Percentiles rank a stretch among this genome's conserved stretches.
Conservation (phyloP, 1,139 yeast species). For the Blastobotrys arbuscula region DNA sequence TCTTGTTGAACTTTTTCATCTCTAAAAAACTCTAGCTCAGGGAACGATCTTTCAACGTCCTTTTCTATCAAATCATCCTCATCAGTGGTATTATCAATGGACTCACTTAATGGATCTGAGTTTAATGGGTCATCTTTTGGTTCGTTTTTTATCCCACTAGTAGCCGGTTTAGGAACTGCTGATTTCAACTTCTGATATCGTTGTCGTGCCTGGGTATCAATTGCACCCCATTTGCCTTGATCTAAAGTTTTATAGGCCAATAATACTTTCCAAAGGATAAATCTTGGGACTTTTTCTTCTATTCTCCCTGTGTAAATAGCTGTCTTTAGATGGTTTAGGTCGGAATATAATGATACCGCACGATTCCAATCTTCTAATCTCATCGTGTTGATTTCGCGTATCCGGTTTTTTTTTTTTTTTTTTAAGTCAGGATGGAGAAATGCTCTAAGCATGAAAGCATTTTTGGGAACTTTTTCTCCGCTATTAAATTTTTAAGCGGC, state of each 20-base stretch:
- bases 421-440: too few species aligned
- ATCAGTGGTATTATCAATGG: constrained; percentile 15
- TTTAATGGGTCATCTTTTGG: background rate
- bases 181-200: background rate
- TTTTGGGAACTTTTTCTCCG: too few species aligned
- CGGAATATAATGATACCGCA: constrained; percentile 15
- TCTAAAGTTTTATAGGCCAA: constrained; percentile 23
- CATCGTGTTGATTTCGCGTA: too few species aligned
- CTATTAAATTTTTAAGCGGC: too few species aligned
- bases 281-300: constrained; percentile 23
- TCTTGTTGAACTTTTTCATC: constrained; percentile 29
- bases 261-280: constrained; percentile 27
- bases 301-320: constrained; percentile 17
- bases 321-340: constrained; percentile 15
- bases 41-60: constrained; percentile 56
- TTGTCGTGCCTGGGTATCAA: constrained; percentile 15
- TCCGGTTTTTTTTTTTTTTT: background rate
- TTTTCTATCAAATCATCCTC: constrained; percentile 28
- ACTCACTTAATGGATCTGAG: constrained; percentile 12
- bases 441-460: too few species aligned
- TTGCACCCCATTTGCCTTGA: constrained; percentile 19
- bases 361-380: constrained; percentile 12
- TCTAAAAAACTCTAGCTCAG: constrained; percentile 48
- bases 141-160: background rate
- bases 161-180: background rate